Conservation (phyloP, 2,329 filamentous ascomycete genomes). For the Zymoseptoria tritici region DNA sequence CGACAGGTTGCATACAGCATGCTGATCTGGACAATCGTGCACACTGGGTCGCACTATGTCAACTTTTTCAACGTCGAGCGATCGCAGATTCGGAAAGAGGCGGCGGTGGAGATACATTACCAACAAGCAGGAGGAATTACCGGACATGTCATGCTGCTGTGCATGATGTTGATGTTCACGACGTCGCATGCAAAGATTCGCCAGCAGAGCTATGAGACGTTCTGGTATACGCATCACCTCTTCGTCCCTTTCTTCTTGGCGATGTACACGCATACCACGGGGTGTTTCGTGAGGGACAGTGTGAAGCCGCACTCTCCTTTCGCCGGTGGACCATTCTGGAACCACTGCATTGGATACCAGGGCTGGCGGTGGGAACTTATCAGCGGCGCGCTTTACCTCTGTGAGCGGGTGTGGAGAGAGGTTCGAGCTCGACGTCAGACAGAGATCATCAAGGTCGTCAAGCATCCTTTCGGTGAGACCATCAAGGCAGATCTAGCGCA, state of each 20-base stretch:
- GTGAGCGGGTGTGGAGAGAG: slow-evolving; percentile 86
- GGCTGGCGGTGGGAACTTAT: slow-evolving; percentile 96
- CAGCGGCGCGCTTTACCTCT: slow-evolving; percentile 75
- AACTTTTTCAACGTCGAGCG: slow-evolving; percentile 97
- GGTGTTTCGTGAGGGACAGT: slow-evolving; percentile 91
- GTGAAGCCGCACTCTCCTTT: slow-evolving; percentile 69
- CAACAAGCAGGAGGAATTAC: slow-evolving; percentile 83
- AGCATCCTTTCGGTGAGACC: slow-evolving; percentile 81
- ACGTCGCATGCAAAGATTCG: slow-evolving; percentile 88
- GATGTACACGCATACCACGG: slow-evolving; percentile 91
- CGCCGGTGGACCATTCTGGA: slow-evolving; percentile 74
- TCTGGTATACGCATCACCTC: slow-evolving; percentile 99
- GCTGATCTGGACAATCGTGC: slow-evolving; percentile 71
- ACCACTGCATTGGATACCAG: slow-evolving; percentile 87
- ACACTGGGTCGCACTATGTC: slow-evolving; percentile 80
- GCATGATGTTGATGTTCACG: slow-evolving; percentile 98
- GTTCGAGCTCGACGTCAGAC: slow-evolving; percentile 76
- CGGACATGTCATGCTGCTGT: slow-evolving; percentile 95
- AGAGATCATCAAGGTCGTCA: slow-evolving; percentile 85
- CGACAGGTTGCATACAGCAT: slow-evolving; percentile 86
- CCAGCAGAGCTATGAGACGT: slow-evolving; percentile 95
- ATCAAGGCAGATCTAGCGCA: slow-evolving; percentile 18
- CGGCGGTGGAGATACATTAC: slow-evolving; percentile 87
- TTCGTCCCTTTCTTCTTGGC: slow-evolving; percentile 92
- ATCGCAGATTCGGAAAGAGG: slow-evolving; percentile 69